Conservation (phyloP, 1,284 basidiomycete genomes). For the Puccinia hordei region DNA sequence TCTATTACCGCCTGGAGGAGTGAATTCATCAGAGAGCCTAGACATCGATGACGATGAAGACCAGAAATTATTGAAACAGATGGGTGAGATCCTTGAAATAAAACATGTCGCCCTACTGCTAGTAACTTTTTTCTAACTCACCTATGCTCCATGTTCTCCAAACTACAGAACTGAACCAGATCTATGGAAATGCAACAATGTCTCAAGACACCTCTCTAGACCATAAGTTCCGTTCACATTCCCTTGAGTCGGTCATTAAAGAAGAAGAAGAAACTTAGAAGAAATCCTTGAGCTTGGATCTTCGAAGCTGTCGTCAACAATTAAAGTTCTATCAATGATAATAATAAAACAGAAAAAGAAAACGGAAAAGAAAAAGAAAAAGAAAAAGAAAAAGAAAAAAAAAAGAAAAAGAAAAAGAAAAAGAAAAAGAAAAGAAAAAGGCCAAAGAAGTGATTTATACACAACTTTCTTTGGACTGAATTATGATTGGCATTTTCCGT, state of each 20-base stretch:
- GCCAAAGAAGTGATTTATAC: no score
- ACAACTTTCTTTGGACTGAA: no score
- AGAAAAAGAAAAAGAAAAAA: no score
- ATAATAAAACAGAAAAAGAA: no score
- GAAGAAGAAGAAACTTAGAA: conserved; percentile 9
- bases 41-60: conserved; percentile 28
- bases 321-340: background rate
- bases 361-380: no score
- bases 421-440: no score
- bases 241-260: background rate
- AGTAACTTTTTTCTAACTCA: background rate
- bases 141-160: background rate
- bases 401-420: no score
- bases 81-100: conserved; percentile 9
- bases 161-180: conserved; percentile 11
- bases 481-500: no score
- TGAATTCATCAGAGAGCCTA: background rate
- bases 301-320: background rate
- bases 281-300: background rate
- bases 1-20: conserved; percentile 32
- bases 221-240: background rate
- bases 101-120: background rate
- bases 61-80: conserved; percentile 12
- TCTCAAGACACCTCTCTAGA: conserved; percentile 11
- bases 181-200: background rate